Evolutionary conservation across 495 filamentous ascomycete species (phyloP).

Genomic region (Tirmania nivea): DNA sequence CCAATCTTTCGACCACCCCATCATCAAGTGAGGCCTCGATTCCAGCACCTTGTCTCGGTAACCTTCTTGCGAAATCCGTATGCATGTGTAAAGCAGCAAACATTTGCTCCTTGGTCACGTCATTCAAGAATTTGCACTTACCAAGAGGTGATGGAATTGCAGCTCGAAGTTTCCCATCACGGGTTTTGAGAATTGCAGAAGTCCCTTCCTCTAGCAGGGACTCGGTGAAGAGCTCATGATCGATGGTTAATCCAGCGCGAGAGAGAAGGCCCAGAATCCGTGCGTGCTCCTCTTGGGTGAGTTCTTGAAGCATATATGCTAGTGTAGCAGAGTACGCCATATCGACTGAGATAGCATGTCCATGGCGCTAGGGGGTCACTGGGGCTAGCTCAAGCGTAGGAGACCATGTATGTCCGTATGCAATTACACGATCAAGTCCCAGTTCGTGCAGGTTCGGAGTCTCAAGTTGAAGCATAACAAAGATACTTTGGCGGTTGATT

Average conservation of each 20-base stretch:
- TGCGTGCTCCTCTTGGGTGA: constrained; percentile 30
- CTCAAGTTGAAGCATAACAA: constrained; percentile 42
- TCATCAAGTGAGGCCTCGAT: constrained; percentile 40
- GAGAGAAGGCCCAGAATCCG: constrained; percentile 38
- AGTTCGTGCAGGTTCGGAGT: constrained; percentile 43
- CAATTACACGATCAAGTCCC: constrained; percentile 39
- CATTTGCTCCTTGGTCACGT: constrained; percentile 30
- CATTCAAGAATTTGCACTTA: constrained; percentile 35
- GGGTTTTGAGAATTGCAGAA: constrained; percentile 38
- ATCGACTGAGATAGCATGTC: constrained; percentile 43
- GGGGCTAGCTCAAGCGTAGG: constrained; percentile 40
- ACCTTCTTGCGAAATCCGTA: constrained; percentile 31
- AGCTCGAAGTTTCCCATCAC: constrained; percentile 36
- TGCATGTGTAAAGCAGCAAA: constrained; percentile 29
- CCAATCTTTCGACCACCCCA: no score
- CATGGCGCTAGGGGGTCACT: constrained; percentile 37
- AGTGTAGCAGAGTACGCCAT: constrained; percentile 46
- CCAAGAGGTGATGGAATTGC: constrained; percentile 37
- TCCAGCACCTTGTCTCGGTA: constrained; percentile 34
- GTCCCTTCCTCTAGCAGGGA: constrained; percentile 36
- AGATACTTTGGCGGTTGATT: constrained; percentile 37
- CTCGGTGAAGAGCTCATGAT: constrained; percentile 38
- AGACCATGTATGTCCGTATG: constrained; percentile 49
- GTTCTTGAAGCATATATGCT: constrained; percentile 29
- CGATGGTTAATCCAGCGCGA: constrained; percentile 38